These are phyloP conservation scores for Schizopora paradoxa DNA, from an alignment of 1,284 basidiomycete genomes.

Conservation along the genomic window DNA sequence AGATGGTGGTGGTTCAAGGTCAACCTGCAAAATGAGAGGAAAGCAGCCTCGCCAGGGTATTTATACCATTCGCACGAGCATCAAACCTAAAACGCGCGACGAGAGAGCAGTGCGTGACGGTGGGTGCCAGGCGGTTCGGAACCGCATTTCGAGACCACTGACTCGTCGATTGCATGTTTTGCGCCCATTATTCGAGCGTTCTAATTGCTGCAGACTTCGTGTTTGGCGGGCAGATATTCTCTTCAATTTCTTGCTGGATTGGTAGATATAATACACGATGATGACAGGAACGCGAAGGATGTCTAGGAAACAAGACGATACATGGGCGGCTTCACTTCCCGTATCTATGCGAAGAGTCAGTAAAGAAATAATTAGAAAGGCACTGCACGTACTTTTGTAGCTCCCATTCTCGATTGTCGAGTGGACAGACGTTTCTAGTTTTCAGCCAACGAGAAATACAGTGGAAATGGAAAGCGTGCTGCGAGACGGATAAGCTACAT, in stretches of 20 bases:
- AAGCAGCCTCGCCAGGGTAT: too few relatives aligned
- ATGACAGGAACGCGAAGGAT: not conserved
- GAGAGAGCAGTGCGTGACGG: too few relatives aligned
- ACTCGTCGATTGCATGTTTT: not conserved
- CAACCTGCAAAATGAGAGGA: too few relatives aligned
- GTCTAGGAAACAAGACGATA: not conserved
- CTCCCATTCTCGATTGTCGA: conserved; percentile 97
- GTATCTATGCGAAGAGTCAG: conserved; percentile 9
- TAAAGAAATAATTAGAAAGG: not conserved
- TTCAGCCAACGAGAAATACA: conserved; percentile 99
- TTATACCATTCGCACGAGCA: too few relatives aligned
- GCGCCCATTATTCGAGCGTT: not conserved
- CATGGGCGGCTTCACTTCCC: conserved; percentile 9
- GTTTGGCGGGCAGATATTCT: not conserved
- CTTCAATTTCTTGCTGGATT: not conserved
- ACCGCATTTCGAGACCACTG: not conserved
- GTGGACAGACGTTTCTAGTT: conserved; percentile 96
- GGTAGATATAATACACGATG: not conserved
- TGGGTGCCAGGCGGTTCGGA: too few relatives aligned
- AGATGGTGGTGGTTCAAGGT: too few relatives aligned
- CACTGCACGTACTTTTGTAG: conserved; percentile 75
- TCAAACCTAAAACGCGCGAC: too few relatives aligned
- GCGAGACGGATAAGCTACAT: conserved; percentile 4
- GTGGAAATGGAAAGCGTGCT: conserved; percentile 99
- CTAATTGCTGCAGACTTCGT: not conserved